phyloP scores from a whole-genome alignment of 768 basidiomycete genomes.

The Lactifluus piperatus region DNA sequence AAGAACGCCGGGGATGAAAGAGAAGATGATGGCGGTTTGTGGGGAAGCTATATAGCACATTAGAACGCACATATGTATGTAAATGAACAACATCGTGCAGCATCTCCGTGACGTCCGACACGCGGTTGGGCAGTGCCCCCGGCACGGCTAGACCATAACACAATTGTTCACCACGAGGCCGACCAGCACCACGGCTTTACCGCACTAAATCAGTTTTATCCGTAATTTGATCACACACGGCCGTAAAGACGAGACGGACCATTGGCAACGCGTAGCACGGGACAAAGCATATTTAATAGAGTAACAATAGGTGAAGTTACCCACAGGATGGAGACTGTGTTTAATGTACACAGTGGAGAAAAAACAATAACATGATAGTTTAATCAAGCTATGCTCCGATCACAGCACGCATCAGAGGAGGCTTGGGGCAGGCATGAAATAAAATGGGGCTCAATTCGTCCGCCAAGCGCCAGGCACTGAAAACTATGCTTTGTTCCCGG shows the following conservation, averaged over 20 bases:
- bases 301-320: no score
- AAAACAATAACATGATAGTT: no score
- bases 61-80: constrained; percentile 2
- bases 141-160: not conserved
- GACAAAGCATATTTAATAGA: no score
- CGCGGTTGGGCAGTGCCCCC: not conserved
- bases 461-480: no score
- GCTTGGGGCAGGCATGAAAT: not conserved
- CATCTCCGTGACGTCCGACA: not conserved
- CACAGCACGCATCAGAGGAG: not conserved
- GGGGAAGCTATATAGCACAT: not conserved
- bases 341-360: no score
- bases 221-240: not conserved
- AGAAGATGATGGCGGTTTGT: not conserved
- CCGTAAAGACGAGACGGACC: no score
- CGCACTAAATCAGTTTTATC: not conserved
- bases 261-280: no score
- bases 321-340: no score
- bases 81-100: not conserved
- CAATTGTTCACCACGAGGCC: not conserved
- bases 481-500: no score
- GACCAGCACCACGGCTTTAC: not conserved
- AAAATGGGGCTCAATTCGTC: no score
- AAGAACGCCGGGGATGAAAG: not conserved
- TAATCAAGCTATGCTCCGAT: no score